These are phyloP conservation scores for Plasmodium knowlesi DNA, from an alignment of 169 alveolate species.

Conservation along the genomic window DNA sequence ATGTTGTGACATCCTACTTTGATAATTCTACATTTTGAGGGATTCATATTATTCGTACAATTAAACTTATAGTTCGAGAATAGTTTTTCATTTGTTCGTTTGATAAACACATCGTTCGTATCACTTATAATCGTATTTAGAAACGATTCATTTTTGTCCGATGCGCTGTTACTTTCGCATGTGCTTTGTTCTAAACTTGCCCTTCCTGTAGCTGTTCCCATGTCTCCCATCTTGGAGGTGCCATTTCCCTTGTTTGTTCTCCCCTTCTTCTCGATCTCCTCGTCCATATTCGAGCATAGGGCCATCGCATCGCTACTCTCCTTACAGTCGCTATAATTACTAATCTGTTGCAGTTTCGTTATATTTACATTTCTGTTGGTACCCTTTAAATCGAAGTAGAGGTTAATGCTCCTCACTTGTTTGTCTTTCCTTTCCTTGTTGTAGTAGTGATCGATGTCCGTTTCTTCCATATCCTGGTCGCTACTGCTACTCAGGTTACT, in stretches of 20 bases:
- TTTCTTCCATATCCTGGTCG: neutral
- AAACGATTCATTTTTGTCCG: conserved; percentile 31
- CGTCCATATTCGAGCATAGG: neutral
- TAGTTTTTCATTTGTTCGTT: conserved; percentile 34
- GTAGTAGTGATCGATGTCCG: neutral
- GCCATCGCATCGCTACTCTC: neutral
- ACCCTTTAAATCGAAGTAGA: conserved; percentile 36
- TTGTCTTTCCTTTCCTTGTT: neutral
- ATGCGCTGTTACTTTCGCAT: conserved; percentile 15
- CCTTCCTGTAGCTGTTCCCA: conserved; percentile 12
- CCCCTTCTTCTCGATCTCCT: conserved; percentile 4
- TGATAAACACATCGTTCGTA: conserved; percentile 36
- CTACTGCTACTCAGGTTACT: neutral
- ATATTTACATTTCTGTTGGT: conserved; percentile 13
- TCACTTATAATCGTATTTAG: conserved; percentile 27
- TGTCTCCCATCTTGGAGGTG: conserved; percentile 37
- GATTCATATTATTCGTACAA: conserved; percentile 10
- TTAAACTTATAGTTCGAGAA: conserved; percentile 46
- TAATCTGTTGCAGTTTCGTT: conserved; percentile 17
- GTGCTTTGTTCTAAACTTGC: conserved; percentile 29
- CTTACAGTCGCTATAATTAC: neutral
- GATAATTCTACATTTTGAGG: conserved; percentile 53
- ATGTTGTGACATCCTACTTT: conserved; percentile 78
- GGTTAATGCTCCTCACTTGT: conserved; percentile 19
- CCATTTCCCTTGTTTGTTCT: conserved; percentile 2